Evolutionary conservation across 1,284 basidiomycete genomes (phyloP), one percentile per base, ranked within the genome.

Genomic region (Ganoderma lucidum): DNA sequence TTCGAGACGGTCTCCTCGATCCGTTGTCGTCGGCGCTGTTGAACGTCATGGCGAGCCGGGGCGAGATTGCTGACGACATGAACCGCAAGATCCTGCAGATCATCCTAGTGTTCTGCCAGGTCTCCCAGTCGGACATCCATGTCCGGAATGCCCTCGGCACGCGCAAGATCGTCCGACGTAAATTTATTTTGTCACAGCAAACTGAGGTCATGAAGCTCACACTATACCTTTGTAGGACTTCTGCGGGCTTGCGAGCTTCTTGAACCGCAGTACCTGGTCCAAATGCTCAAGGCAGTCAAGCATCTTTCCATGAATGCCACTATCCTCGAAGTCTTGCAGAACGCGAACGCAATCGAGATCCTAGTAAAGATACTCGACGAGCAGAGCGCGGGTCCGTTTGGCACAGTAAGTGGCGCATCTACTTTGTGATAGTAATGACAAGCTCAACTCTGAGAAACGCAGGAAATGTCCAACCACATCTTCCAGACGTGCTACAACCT

Each of bases 401-500:
- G 90, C 76, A 93, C 96, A 51, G 96, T 96, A 77, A 70, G 92
- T 84, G 45, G 39, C 28, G 19, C 12, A 44, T 35, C 62, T 39
- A 66, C 41, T 67, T 45, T 37, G 23, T 3, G 10, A n/a, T 12
- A n/a, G 44, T 15, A 61, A n/a, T 10, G 37, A 17, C 39, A 42
- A 4, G 14, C 39, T 61, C n/a, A 42, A 61, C 14, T n/a, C 1
- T 42, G 37, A 14, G 37, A 23, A 23, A 15, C 70, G 17, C 78
- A 97, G 95, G 96, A 98, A 88, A 93, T 97, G 80, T 92, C 94
- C 65, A 96, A 96, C 73, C 94, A 96, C 75, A 91, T 97, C 66
- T 96, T 98, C 86, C 96, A 97, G 81, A 96, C 96, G 0, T 95
- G 96, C 77, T 98, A 95, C 83, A 96, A 96, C 74, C 91, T 98